These are phyloP conservation scores for Rhodosporidiobolus sp. DNA, from an alignment of 768 basidiomycete genomes.

Conservation along the genomic window DNA sequence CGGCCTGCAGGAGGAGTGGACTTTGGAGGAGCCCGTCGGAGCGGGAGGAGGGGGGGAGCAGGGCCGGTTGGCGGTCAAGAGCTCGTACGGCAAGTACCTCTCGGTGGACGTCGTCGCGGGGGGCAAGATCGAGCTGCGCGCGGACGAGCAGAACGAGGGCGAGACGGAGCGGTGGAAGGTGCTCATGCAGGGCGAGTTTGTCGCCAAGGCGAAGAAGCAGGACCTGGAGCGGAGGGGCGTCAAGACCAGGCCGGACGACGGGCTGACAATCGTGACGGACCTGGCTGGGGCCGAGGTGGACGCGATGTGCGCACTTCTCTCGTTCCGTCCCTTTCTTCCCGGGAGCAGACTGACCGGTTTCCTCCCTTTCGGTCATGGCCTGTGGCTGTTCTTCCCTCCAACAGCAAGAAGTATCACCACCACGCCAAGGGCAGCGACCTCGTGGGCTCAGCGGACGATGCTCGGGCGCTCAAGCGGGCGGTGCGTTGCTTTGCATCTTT, in stretches of 20 bases:
- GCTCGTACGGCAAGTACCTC: constrained; percentile 83
- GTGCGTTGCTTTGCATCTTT: too few relatives aligned
- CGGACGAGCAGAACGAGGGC: constrained; percentile 74
- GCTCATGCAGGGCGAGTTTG: constrained; percentile 83
- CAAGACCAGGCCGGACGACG: constrained; percentile 50
- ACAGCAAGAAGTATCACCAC: constrained; percentile 66
- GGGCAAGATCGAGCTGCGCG: constrained; percentile 69
- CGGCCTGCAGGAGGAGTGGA: constrained; percentile 93
- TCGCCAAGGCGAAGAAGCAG: constrained; percentile 75
- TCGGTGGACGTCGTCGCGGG: constrained; percentile 82
- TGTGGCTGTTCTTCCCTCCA: background rate
- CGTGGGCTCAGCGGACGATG: constrained; percentile 67
- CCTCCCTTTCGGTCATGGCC: background rate
- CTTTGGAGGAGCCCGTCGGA: constrained; percentile 67
- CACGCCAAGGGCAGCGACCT: constrained; percentile 67
- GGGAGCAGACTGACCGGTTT: too few relatives aligned
- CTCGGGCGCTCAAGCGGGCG: constrained; percentile 75
- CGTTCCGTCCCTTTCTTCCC: background rate
- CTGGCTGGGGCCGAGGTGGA: constrained; percentile 63
- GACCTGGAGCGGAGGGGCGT: constrained; percentile 65
- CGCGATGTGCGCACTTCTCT: constrained; percentile 36
- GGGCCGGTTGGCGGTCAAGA: constrained; percentile 58
- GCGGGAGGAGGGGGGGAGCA: constrained; percentile 46
- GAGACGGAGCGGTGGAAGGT: constrained; percentile 84
- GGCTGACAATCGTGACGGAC: constrained; percentile 65